A percentile compares a stretch with the other conserved stretches of the same genome.
These are phyloP conservation scores for Coemansia sp. DNA, from an alignment of 192 early-diverging fungal genomes.

Conservation along the genomic window DNA sequence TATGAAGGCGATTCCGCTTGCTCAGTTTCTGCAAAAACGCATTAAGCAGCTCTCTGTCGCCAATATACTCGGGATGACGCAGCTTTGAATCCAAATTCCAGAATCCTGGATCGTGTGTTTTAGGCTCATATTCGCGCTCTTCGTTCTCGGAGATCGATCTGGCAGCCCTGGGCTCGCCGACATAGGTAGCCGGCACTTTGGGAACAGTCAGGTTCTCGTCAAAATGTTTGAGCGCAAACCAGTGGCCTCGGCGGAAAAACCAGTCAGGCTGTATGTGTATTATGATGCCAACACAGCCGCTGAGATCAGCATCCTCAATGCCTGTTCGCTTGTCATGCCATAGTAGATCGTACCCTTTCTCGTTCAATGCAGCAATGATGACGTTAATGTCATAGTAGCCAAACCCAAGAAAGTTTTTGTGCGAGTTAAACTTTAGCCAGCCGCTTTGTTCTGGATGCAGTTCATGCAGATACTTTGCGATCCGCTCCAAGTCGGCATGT, in stretches of 20 bases:
- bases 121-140: slow-evolving; percentile 28
- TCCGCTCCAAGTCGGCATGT: slow-evolving; percentile 48
- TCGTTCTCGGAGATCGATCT: slow-evolving; percentile 19
- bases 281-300: slow-evolving; percentile 35
- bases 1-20: slow-evolving; percentile 43
- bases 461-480: slow-evolving; percentile 40
- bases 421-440: slow-evolving; percentile 47
- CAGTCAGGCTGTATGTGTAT: slow-evolving; percentile 43
- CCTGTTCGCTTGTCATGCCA: slow-evolving; percentile 47
- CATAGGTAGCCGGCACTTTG: slow-evolving; percentile 20
- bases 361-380: slow-evolving; percentile 38
- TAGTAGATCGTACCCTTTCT: slow-evolving; percentile 32
- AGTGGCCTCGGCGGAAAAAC: slow-evolving; percentile 52
- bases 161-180: slow-evolving; percentile 40
- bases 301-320: slow-evolving; percentile 31
- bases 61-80: slow-evolving; percentile 39
- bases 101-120: slow-evolving; percentile 34
- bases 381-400: slow-evolving; percentile 58
- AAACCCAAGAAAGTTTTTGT: slow-evolving; percentile 46
- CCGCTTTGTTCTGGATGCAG: slow-evolving; percentile 30
- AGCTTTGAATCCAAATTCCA: slow-evolving; percentile 52
- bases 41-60: slow-evolving; percentile 28
- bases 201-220: slow-evolving; percentile 26
- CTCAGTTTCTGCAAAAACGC: slow-evolving; percentile 21
- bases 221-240: slow-evolving; percentile 49